These are phyloP conservation scores for Clonostachys rosea DNA, from an alignment of 2,329 filamentous ascomycete genomes.

Conservation along the genomic window DNA sequence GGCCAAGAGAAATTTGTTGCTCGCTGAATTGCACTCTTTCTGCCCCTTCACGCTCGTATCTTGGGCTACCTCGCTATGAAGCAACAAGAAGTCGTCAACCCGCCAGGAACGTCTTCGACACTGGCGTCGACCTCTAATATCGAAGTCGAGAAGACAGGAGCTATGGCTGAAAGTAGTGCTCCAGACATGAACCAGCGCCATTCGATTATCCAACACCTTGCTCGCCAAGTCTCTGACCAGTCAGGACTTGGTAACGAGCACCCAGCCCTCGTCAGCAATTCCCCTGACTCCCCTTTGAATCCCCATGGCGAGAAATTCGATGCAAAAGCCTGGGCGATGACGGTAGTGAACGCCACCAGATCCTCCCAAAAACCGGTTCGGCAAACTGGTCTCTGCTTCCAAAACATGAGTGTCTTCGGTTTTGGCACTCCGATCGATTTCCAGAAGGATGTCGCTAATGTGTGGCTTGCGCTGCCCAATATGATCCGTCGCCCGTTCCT, in stretches of 20 bases:
- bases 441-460: slow-evolving; percentile 28
- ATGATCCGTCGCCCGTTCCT: slow-evolving; percentile 2
- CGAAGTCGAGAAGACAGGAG: slow-evolving; percentile 22
- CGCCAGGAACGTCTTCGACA: too few species aligned
- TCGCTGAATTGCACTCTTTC: too few species aligned
- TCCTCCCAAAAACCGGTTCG: slow-evolving; percentile 13
- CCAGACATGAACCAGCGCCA: slow-evolving; percentile 37
- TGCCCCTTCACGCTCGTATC: too few species aligned
- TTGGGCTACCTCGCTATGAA: too few species aligned
- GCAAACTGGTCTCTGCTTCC: slow-evolving; percentile 25
- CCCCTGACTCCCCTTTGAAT: slow-evolving; percentile 34
- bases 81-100: too few species aligned
- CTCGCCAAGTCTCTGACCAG: slow-evolving; percentile 45
- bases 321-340: slow-evolving; percentile 30
- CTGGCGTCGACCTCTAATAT: too few species aligned
- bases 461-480: slow-evolving; percentile 16
- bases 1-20: too few species aligned
- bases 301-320: slow-evolving; percentile 44
- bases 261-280: slow-evolving; percentile 22
- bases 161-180: background rate
- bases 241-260: slow-evolving; percentile 14
- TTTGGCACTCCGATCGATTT: slow-evolving; percentile 40
- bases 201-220: slow-evolving; percentile 43
- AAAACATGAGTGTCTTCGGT: slow-evolving; percentile 38
- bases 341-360: slow-evolving; percentile 11